phyloP scores from a whole-genome alignment of 1,139 yeast species.

The Protomyces inouyei region DNA sequence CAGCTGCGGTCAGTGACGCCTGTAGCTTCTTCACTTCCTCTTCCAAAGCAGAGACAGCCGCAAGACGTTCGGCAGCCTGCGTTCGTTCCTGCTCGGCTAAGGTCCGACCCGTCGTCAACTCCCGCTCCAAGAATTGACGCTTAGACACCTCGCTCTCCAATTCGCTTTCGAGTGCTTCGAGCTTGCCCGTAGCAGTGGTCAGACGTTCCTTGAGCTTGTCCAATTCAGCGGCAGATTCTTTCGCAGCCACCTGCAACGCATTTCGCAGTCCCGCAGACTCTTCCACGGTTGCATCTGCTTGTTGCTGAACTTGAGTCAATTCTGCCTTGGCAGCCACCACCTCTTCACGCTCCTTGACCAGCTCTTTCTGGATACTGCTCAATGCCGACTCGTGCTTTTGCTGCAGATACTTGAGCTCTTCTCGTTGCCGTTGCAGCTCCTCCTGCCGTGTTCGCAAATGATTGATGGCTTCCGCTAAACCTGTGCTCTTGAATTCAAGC shows the following conservation, averaged over 20 bases:
- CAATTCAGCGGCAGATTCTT: slow-evolving; percentile 31
- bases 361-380: slow-evolving; percentile 27
- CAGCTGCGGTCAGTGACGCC: background rate
- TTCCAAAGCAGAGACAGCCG: slow-evolving; percentile 6
- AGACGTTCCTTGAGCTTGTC: slow-evolving; percentile 38
- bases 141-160: slow-evolving; percentile 28
- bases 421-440: slow-evolving; percentile 31
- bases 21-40: slow-evolving; percentile 7
- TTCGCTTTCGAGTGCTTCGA: slow-evolving; percentile 35
- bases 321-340: slow-evolving; percentile 27
- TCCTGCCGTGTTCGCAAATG: slow-evolving; percentile 33
- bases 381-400: slow-evolving; percentile 32
- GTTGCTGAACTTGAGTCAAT: background rate
- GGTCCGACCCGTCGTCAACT: slow-evolving; percentile 12
- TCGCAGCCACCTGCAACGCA: slow-evolving; percentile 34
- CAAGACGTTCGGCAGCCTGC: slow-evolving; percentile 23
- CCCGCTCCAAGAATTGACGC: slow-evolving; percentile 19
- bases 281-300: slow-evolving; percentile 16
- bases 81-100: slow-evolving; percentile 23
- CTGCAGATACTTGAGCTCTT: slow-evolving; percentile 30
- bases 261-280: slow-evolving; percentile 12
- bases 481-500: slow-evolving; percentile 32
- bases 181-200: slow-evolving; percentile 32
- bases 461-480: slow-evolving; percentile 33
- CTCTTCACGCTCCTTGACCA: slow-evolving; percentile 30